Conservation (phyloP, 139 green algal genomes). For the Chlamydomonas schloesseri region DNA sequence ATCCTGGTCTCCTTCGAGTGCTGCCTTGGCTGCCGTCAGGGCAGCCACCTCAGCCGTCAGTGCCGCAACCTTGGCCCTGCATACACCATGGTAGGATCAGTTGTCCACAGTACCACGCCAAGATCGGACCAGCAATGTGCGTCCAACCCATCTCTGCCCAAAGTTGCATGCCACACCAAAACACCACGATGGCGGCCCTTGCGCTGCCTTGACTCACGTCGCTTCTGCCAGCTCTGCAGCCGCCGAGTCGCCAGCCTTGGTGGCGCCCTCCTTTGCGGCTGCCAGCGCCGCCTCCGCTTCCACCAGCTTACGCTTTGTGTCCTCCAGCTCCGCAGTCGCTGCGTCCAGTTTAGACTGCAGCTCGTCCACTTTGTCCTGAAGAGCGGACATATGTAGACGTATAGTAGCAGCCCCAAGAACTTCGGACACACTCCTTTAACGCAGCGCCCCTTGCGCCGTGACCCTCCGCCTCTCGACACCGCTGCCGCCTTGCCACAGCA, state of each 20-base stretch:
- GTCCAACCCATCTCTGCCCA: no score
- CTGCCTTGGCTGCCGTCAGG: not conserved
- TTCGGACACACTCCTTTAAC: not conserved
- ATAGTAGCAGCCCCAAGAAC: not conserved
- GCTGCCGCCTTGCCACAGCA: not conserved
- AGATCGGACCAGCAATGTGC: no score
- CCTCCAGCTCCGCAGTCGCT: not conserved
- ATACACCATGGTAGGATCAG: no score
- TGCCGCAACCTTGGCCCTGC: not conserved
- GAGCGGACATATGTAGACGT: no score
- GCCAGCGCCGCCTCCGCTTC: constrained; percentile 1
- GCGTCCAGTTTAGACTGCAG: not conserved
- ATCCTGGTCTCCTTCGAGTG: not conserved
- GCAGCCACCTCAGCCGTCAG: not conserved
- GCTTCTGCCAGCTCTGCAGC: constrained; percentile 11
- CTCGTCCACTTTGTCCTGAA: not conserved
- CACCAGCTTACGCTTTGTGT: constrained; percentile 17
- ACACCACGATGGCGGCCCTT: no score
- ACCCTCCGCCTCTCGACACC: no score
- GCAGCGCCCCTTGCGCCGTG: not conserved
- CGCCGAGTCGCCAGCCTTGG: not conserved
- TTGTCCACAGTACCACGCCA: no score
- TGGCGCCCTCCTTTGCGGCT: not conserved
- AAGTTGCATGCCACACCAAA: no score
- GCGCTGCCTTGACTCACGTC: not conserved